Evolutionary conservation across 495 filamentous ascomycete genomes (phyloP).

Genomic region (Margaritispora aquatica): DNA sequence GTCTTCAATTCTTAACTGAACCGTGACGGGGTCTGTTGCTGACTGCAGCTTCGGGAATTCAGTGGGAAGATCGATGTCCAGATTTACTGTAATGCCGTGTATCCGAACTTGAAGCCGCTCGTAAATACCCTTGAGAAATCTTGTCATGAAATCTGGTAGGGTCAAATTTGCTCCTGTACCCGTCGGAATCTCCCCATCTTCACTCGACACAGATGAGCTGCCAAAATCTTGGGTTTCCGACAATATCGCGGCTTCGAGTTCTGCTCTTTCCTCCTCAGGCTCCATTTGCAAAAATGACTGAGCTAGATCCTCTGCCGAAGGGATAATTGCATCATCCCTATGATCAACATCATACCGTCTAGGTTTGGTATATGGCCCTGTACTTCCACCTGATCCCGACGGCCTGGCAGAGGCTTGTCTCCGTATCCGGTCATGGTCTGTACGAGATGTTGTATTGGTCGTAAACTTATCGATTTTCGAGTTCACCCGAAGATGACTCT

Average conservation of each 20-base stretch:
- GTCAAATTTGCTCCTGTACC: constrained; percentile 70
- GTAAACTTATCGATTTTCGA: constrained; percentile 10
- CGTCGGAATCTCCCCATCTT: constrained; percentile 56
- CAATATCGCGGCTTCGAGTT: constrained; percentile 70
- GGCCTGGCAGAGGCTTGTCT: constrained; percentile 1
- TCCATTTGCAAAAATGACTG: constrained; percentile 83
- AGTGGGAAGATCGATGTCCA: constrained; percentile 58
- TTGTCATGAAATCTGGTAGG: constrained; percentile 74
- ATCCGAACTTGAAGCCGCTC: constrained; percentile 73
- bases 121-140: constrained; percentile 73
- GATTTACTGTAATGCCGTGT: constrained; percentile 45
- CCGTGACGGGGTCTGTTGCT: constrained; percentile 47
- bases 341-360: neutral
- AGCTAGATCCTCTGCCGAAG: constrained; percentile 77
- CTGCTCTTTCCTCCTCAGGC: constrained; percentile 62
- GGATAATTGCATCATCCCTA: constrained; percentile 43
- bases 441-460: constrained; percentile 15
- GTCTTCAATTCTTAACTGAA: constrained; percentile 58
- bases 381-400: neutral
- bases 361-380: neutral
- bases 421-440: constrained; percentile 23
- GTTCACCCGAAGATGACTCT: constrained; percentile 49
- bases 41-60: constrained; percentile 34
- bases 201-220: constrained; percentile 44
- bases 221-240: constrained; percentile 60